Conservation (phyloP, 2,329 filamentous ascomycete species). For the Plectosphaerella cucumerina region DNA sequence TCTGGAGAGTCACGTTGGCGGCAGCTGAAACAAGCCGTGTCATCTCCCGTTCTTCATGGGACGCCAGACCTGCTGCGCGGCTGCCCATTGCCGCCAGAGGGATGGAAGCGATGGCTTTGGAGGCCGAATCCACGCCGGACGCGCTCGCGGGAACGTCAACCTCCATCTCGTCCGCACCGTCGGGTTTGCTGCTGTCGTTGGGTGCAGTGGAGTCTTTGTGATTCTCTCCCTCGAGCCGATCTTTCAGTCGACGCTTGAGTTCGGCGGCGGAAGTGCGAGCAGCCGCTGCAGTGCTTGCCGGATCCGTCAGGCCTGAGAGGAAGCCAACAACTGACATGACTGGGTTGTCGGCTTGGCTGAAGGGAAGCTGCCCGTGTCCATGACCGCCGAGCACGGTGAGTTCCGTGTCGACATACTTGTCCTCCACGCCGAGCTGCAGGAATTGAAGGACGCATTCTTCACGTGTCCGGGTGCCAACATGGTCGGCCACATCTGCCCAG, state of each 20-base stretch:
- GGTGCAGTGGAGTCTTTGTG: too few relatives aligned
- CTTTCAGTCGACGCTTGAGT: conserved; percentile 74
- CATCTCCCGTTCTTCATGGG: conserved; percentile 95
- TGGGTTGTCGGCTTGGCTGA: conserved; percentile 90
- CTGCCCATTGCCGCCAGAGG: conserved; percentile 83
- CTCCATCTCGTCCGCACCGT: conserved; percentile 59
- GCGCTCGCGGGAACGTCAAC: conserved; percentile 51
- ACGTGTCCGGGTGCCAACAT: conserved; percentile 84
- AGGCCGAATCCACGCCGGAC: conserved; percentile 44
- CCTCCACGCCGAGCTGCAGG: conserved; percentile 92
- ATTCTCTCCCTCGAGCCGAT: conserved; percentile 65
- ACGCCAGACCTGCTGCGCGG: conserved; percentile 81
- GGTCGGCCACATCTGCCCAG: conserved; percentile 88
- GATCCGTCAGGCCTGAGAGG: conserved; percentile 85
- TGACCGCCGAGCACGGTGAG: conserved; percentile 48
- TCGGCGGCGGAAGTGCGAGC: conserved; percentile 84
- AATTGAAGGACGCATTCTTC: conserved; percentile 98
- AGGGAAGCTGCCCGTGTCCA: conserved; percentile 61
- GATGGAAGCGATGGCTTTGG: conserved; percentile 58
- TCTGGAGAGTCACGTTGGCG: conserved; percentile 90
- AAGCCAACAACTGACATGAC: conserved; percentile 96
- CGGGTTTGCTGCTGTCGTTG: conserved; percentile 10
- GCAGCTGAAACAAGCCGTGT: conserved; percentile 87
- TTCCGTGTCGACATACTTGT: conserved; percentile 89
- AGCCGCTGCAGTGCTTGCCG: conserved; percentile 83